Evolutionary conservation across 2,329 filamentous ascomycete genomes (phyloP).

Genomic region (Xylaria sp.): DNA sequence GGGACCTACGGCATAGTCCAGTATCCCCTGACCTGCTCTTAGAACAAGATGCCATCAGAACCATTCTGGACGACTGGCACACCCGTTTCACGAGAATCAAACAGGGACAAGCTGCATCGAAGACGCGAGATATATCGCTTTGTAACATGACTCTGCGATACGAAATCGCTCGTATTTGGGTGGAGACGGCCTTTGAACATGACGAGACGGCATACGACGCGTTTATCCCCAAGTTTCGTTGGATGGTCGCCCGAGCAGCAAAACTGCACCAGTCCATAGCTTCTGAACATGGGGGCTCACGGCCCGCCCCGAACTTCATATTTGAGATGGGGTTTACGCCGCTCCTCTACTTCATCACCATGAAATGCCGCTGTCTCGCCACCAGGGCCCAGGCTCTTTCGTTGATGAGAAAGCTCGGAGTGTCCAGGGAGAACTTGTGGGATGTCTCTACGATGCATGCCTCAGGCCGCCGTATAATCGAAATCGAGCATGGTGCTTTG

Average conservation of each 20-base stretch:
- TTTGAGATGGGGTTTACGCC: constrained; percentile 47
- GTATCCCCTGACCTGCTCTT: constrained; percentile 23
- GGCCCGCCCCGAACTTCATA: constrained; percentile 36
- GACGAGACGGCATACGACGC: constrained; percentile 42
- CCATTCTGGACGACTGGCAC: constrained; percentile 36
- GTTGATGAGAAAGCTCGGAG: constrained; percentile 36
- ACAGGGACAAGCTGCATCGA: not conserved
- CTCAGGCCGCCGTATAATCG: constrained; percentile 38
- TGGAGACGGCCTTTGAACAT: constrained; percentile 32
- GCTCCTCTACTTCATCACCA: constrained; percentile 41
- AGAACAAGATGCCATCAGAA: constrained; percentile 28
- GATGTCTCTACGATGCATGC: constrained; percentile 38
- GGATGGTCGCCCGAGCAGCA: constrained; percentile 35
- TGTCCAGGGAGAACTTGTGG: constrained; percentile 42
- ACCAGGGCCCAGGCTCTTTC: constrained; percentile 40
- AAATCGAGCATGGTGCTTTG: constrained; percentile 43
- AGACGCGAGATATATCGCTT: constrained; percentile 5
- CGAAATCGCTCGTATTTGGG: constrained; percentile 40
- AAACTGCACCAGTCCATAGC: constrained; percentile 16
- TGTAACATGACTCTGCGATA: constrained; percentile 37
- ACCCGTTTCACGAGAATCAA: constrained; percentile 29
- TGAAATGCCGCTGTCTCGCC: constrained; percentile 44
- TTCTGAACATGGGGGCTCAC: not conserved
- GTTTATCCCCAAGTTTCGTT: constrained; percentile 34
- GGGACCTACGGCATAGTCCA: constrained; percentile 9